Evolutionary conservation across 2,329 filamentous ascomycete genomes (phyloP).

Genomic region (Periconia sp.): DNA sequence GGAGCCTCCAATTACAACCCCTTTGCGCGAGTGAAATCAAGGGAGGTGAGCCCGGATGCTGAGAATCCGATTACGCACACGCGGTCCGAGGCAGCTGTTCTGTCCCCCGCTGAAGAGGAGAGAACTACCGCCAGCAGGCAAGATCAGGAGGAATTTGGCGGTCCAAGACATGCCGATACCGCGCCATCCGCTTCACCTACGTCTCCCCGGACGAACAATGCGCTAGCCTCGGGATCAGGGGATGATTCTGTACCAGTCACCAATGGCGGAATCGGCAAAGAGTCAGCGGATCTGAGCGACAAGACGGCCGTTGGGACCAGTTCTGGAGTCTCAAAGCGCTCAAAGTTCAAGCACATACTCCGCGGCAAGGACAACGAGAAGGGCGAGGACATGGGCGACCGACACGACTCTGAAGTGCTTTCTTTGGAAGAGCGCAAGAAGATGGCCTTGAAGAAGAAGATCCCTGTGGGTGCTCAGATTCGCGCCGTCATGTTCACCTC

Average conservation of each 20-base stretch:
- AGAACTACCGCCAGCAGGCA: conserved; percentile 29
- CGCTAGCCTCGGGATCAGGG: conserved; percentile 11
- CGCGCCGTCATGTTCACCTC: conserved; percentile 78
- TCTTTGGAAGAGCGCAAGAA: conserved; percentile 39
- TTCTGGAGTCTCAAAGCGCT: conserved; percentile 25
- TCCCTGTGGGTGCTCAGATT: conserved; percentile 60
- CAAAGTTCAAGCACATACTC: conserved; percentile 41
- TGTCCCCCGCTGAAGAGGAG: conserved; percentile 31
- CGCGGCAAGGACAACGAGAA: conserved; percentile 28
- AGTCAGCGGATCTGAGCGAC: conserved; percentile 27
- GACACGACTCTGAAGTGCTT: conserved; percentile 30
- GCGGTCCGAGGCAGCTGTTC: conserved; percentile 31
- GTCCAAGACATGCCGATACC: conserved; percentile 36
- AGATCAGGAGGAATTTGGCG: conserved; percentile 35
- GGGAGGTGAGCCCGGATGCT: conserved; percentile 30
- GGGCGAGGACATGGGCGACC: conserved; percentile 16
- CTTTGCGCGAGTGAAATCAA: conserved; percentile 37
- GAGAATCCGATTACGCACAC: conserved; percentile 34
- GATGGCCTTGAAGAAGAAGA: conserved; percentile 39
- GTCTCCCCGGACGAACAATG: conserved; percentile 16
- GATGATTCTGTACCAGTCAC: conserved; percentile 13
- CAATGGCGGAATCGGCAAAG: conserved; percentile 17
- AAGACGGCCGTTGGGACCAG: conserved; percentile 25
- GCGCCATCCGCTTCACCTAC: conserved; percentile 32
- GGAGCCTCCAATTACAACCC: conserved; percentile 41